phyloP scores from a whole-genome alignment of 2,329 filamentous ascomycete genomes.

The Coniochaeta prunicola region DNA sequence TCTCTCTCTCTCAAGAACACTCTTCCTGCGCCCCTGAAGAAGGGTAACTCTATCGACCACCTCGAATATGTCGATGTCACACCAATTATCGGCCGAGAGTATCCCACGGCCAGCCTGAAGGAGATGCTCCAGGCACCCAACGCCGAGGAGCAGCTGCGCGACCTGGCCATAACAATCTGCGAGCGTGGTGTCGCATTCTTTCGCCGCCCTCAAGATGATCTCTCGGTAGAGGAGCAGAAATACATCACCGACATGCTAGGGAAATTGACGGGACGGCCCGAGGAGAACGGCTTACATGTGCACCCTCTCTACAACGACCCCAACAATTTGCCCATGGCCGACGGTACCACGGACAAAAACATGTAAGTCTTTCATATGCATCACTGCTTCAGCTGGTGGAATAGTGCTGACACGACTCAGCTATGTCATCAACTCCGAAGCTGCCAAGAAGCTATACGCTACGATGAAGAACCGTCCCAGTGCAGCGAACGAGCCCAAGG shows the following conservation, averaged over 20 bases:
- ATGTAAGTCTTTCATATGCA: conserved; percentile 18
- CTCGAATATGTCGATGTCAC: conserved; percentile 23
- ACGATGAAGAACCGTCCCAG: conserved; percentile 23
- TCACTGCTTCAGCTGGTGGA: not conserved
- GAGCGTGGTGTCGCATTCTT: conserved; percentile 25
- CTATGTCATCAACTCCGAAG: conserved; percentile 28
- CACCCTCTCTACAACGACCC: conserved; percentile 26
- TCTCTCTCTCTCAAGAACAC: conserved; percentile 6
- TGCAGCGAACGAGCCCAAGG: conserved; percentile 18
- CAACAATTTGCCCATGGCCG: conserved; percentile 26
- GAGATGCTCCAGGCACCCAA: conserved; percentile 21
- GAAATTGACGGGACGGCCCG: conserved; percentile 21
- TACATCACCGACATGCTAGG: conserved; percentile 22
- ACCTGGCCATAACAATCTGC: conserved; percentile 25
- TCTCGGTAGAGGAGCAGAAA: conserved; percentile 24
- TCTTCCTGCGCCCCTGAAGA: conserved; percentile 3
- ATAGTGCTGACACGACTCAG: conserved; percentile 10
- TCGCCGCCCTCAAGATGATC: conserved; percentile 20
- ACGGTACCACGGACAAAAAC: conserved; percentile 26
- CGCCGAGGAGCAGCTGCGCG: conserved; percentile 21
- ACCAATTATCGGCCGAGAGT: conserved; percentile 25
- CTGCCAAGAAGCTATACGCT: conserved; percentile 25
- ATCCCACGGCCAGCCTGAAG: conserved; percentile 20
- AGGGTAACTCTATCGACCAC: conserved; percentile 19
- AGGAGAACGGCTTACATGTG: conserved; percentile 22